Percentiles rank a stretch among this genome's conserved stretches.
Conservation (phyloP, 345 rosid species). For the Eutrema heterophyllum region DNA sequence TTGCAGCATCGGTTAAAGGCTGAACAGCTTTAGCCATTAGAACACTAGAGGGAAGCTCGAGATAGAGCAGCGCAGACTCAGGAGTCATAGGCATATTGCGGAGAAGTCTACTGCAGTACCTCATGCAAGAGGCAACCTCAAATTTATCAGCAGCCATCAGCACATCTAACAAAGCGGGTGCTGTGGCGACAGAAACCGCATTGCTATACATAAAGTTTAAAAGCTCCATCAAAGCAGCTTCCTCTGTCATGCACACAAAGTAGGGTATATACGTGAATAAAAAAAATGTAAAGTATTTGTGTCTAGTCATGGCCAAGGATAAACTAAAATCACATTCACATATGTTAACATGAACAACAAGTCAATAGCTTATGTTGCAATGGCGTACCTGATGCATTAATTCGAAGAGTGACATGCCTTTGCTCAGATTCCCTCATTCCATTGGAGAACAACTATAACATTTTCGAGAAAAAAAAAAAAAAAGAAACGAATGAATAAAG, state of each 20-base stretch:
- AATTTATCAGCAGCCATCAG: slow-evolving; percentile 98
- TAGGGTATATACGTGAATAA: neutral
- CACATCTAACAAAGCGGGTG: slow-evolving; percentile 88
- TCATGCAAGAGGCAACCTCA: slow-evolving; percentile 99
- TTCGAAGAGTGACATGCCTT: slow-evolving; percentile 79
- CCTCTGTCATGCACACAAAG: slow-evolving; percentile 52
- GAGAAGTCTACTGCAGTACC: slow-evolving; percentile 73
- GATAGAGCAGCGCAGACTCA: slow-evolving; percentile 87
- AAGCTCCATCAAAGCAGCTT: slow-evolving; percentile 94
- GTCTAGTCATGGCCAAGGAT: neutral
- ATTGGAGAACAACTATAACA: slow-evolving; percentile 79
- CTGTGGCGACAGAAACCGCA: slow-evolving; percentile 54
- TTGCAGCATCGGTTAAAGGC: slow-evolving; percentile 93
- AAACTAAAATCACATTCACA: neutral
- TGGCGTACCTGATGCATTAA: slow-evolving; percentile 71
- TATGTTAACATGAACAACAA: neutral
- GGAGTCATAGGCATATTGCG: slow-evolving; percentile 81
- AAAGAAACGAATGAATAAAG: neutral
- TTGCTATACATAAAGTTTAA: slow-evolving; percentile 92
- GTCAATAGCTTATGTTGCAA: neutral
- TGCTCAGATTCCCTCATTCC: slow-evolving; percentile 99
- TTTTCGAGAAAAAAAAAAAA: neutral
- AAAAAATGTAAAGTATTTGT: neutral
- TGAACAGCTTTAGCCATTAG: slow-evolving; percentile 90
- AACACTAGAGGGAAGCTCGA: slow-evolving; percentile 94